These are phyloP conservation scores for Penicillium sp. DNA, from an alignment of 2,329 filamentous ascomycete genomes.

Conservation along the genomic window DNA sequence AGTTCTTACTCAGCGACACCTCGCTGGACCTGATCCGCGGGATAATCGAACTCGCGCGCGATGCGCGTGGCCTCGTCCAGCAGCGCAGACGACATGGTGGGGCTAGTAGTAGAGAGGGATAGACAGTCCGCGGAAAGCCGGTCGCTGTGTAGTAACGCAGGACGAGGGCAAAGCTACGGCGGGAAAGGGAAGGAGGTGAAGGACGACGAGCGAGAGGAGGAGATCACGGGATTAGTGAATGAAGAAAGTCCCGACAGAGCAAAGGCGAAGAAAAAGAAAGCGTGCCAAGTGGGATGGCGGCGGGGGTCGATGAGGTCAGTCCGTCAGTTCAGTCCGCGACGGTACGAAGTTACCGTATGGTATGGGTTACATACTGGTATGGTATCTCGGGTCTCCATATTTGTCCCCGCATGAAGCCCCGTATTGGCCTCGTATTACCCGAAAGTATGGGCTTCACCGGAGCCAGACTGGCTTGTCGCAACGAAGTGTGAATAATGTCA, in stretches of 20 bases:
- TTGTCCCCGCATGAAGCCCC: background rate
- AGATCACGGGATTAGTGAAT: conserved; percentile 1
- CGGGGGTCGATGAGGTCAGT: conserved; percentile 38
- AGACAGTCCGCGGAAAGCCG: background rate
- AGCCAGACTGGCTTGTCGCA: background rate
- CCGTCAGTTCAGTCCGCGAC: background rate
- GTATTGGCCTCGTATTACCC: background rate
- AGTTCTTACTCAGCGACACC: conserved; percentile 88
- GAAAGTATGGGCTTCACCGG: conserved; percentile 26
- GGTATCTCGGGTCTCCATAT: background rate
- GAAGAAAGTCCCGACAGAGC: background rate
- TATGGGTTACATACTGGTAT: background rate
- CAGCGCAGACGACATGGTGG: conserved; percentile 42
- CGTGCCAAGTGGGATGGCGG: conserved; percentile 19
- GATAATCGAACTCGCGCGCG: conserved; percentile 82
- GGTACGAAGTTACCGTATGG: background rate
- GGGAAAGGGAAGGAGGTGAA: background rate
- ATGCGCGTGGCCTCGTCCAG: conserved; percentile 75
- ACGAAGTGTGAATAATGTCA: background rate
- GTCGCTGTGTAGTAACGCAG: background rate
- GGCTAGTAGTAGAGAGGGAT: background rate
- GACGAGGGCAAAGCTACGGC: background rate
- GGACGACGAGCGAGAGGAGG: background rate
- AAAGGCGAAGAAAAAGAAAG: conserved; percentile 4
- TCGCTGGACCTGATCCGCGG: conserved; percentile 73